Conservation (phyloP, 768 basidiomycete species). For the Cystoderma amianthinum region DNA sequence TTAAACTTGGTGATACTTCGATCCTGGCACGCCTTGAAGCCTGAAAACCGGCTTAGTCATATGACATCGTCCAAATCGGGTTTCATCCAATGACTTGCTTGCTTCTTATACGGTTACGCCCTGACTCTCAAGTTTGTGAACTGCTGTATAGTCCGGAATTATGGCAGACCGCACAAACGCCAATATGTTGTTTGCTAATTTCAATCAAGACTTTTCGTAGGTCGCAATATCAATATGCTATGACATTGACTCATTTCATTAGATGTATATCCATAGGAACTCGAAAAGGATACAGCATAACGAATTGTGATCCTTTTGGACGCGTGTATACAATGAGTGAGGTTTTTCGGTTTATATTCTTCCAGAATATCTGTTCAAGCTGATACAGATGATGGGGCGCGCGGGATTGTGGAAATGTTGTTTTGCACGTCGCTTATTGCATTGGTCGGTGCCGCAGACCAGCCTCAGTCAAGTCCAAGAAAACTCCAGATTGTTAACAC, state of each 20-base stretch:
- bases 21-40: too few relatives aligned
- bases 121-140: too few relatives aligned
- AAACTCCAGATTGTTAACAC: constrained; percentile 98
- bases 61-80: too few relatives aligned
- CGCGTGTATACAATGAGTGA: constrained; percentile 91
- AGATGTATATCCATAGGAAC: constrained; percentile 94
- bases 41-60: too few relatives aligned
- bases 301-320: constrained; percentile 97
- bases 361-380: too few relatives aligned
- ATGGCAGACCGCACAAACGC: constrained; percentile 36
- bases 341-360: constrained; percentile 26
- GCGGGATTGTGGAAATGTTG: constrained; percentile 97
- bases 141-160: too few relatives aligned
- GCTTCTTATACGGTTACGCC: too few relatives aligned
- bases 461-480: constrained; percentile 83
- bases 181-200: constrained; percentile 81
- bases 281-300: constrained; percentile 92
- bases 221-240: constrained; percentile 15
- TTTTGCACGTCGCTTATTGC: constrained; percentile 99
- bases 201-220: constrained; percentile 97
- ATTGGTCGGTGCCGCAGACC: constrained; percentile 92
- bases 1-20: too few relatives aligned
- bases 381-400: constrained; percentile 85
- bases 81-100: too few relatives aligned
- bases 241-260: neutral